Base-by-base conservation (phyloP, 1,284 basidiomycete species). In the Sporisorium graminicola region DNA sequence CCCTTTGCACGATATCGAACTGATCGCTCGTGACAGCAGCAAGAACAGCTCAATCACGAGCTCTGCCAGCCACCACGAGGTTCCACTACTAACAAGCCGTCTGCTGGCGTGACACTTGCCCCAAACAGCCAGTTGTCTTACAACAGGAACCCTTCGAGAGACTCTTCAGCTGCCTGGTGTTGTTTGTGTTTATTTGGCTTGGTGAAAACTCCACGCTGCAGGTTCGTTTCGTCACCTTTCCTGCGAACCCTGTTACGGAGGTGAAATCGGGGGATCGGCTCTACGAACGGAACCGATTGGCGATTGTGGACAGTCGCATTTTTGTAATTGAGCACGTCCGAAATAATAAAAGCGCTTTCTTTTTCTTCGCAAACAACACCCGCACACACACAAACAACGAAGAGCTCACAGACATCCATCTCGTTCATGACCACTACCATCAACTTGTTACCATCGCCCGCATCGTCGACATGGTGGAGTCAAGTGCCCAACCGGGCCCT, bases 181-280 rank as follows among this genome's bases (percentile, higher is more conserved):
- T n/a, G n/a, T n/a, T n/a, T n/a, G n/a, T n/a, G n/a, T 14, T 35
- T 35, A 14, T 35, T 40, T 40, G 9, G 27, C 27, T 46, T 42
- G 40, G 27, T 18, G 4, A 20, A 50, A 69, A 69, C 61, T 70
- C 67, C 58, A 70, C 61, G 56, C 42, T 65, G 67, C 67, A 70
- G 67, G 31, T 51, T 70, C 24, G 52, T 56, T 50, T 54, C 54
- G 50, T 62, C 58, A 51, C 42, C 22, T 29, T 52, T 55, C 26
- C 22, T 10, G 13, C 6, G 31, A 40, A 20, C 40, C 29, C 27
- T 1, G 33, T 35, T 35, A 12, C 12, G 46, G 8, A 13, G 5
- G 5, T 2, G 29, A 27, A 20, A 65, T 65, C 63, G 51, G 51
- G 31, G n/a, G n/a, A n/a, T n/a, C n/a, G n/a, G n/a, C n/a, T n/a